Conservation (phyloP, 805 yeast species). For the Saturnispora besseyi region DNA sequence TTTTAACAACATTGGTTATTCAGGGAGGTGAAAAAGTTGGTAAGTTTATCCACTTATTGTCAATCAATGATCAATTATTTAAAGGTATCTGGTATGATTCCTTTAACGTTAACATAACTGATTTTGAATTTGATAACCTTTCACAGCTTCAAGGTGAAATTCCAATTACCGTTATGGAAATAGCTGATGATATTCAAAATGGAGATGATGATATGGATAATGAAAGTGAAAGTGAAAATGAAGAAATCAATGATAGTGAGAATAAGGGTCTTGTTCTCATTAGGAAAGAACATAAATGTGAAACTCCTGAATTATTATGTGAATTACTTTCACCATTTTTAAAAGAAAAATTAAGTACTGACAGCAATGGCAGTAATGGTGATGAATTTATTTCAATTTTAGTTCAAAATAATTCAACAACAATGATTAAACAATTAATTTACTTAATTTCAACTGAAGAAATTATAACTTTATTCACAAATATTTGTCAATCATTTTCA, state of each 20-base stretch:
- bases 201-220: conserved; percentile 13
- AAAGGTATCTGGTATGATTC: conserved; percentile 25
- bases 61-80: conserved; percentile 6
- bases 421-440: conserved; percentile 47
- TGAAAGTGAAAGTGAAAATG: conserved; percentile 15
- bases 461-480: conserved; percentile 37
- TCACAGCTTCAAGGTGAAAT: conserved; percentile 19
- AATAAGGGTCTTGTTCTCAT: conserved; percentile 9
- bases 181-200: conserved; percentile 12
- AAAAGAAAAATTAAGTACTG: conserved; percentile 16
- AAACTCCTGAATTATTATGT: conserved; percentile 18
- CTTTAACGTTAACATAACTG: conserved; percentile 18
- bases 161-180: conserved; percentile 19
- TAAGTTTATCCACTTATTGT: conserved; percentile 7
- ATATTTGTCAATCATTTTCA: conserved; percentile 38
- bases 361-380: conserved; percentile 15
- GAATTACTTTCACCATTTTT: conserved; percentile 17
- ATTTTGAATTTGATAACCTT: conserved; percentile 28
- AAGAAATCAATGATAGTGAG: conserved; percentile 11
- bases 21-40: conserved; percentile 15
- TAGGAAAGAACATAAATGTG: conserved; percentile 16
- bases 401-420: conserved; percentile 17
- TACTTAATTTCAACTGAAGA: conserved; percentile 40
- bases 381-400: conserved; percentile 25
- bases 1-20: conserved; percentile 7